Base-by-base conservation (phyloP, 1,284 basidiomycete species). In the Sparassis latifolia region DNA sequence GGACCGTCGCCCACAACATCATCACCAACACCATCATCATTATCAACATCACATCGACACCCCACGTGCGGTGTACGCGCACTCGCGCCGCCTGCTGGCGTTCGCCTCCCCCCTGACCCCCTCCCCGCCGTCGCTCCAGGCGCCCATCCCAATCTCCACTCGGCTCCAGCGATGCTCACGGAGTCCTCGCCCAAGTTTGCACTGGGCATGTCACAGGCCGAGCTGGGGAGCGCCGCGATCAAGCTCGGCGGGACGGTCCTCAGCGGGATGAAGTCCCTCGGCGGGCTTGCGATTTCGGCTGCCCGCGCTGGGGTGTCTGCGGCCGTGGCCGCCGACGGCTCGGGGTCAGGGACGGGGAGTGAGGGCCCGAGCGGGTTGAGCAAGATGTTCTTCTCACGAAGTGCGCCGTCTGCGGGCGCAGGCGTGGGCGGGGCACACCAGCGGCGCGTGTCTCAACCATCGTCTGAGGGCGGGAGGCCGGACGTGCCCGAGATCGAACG, bases 81-180 rank as follows among this genome's bases (percentile, higher is more conserved):
- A 86, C 10, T 82, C 79, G 20, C 68, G 73, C 42, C 79, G 85
- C 10, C 73, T 88, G 27, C 70, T 89, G 5, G 84, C 83, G 3
- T 87, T 78, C 55, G 75, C 77, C 5, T 77, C 79, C 1, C 59
- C 45, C 30, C n/a, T 37, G 6, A 37, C 35, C 35, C 35, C 35
- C 7, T 1, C 49, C 10, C 32, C 53, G 28, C 41, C 56, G 32
- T 53, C 48, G 28, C 58, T 51, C 32, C 53, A 30, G 50, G 60
- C 48, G 9, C 10, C 27, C 35, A 10, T 38, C n/a, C 29, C 32
- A 10, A 6, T 29, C 62, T 4, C 48, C 64, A 33, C 45, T 57
- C 20, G 54, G 48, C 47, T 53, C 56, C 54, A 55, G 57, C 49
- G 61, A 47, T 58, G 62, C 51, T 58, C 65, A 45, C 61, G 62